Evolutionary conservation across 2,329 filamentous ascomycete species (phyloP), one percentile per base, ranked within the genome.

Genomic region (Penicillium sp.): DNA sequence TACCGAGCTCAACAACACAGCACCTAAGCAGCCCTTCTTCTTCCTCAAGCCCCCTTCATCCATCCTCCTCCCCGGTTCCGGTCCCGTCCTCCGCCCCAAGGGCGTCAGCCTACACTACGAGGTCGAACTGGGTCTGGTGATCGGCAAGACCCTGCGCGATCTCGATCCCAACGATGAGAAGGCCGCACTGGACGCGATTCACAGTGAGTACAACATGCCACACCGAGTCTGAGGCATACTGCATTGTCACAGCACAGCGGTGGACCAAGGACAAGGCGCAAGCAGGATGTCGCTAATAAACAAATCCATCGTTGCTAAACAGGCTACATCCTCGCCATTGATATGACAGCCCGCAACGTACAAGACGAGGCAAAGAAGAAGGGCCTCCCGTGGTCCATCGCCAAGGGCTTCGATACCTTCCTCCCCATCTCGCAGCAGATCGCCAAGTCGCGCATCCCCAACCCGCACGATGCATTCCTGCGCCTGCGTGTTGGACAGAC

Each of bases 331-430:
- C 82, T 97, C 45, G 86, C 89, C 65, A 97, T 99, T 68, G 94
- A 99, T 77, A 95, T 99, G 90, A 99, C 94, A 10, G 94, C 89
- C 1, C 89, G 94, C 62, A 97, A 97, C 75, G 85, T 90, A 7
- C 94, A 99, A 77, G 90, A 96, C 66, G 91, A 97, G 78, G 93
- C 93, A 62, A 99, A 97, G 84, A 91, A 89, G 77, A 96, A 94
- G 80, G 91, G 94, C 35, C 86, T 97, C 16, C 94, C 94, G 8
- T 99, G 94, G 94, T 86, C 87, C 67, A 97, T 97, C 63, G 88
- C 90, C 64, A 99, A 99, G 80, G 94, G 94, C 45, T 99, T 97
- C 72, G 94, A 99, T 74, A 97, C 94, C 3, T 99, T 99, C 79
- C 82, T 96, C 49, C 94, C 94, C 55, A 83, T 99, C 68, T 90